These are phyloP conservation scores for Aspergillus ibericus DNA, from an alignment of 2,329 filamentous ascomycete genomes.

Conservation along the genomic window DNA sequence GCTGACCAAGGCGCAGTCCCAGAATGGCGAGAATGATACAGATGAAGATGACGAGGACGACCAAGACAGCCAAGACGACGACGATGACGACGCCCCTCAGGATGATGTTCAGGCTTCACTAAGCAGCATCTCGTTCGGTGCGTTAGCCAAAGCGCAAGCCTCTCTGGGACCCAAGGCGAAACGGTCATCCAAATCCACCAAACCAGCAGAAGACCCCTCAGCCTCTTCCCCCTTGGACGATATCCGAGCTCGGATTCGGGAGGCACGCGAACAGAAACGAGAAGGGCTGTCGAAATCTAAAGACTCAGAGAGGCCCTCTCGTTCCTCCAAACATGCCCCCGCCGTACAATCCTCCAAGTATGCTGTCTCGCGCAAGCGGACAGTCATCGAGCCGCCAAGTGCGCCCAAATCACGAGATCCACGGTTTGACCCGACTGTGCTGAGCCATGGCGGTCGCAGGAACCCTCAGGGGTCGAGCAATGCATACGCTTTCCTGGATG, in stretches of 20 bases:
- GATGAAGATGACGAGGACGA: slow-evolving; percentile 43
- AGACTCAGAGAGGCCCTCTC: slow-evolving; percentile 32
- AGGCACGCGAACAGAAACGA: slow-evolving; percentile 45
- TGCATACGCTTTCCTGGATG: slow-evolving; percentile 84
- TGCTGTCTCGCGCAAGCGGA: slow-evolving; percentile 77
- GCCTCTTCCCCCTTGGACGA: slow-evolving; percentile 37
- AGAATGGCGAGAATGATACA: slow-evolving; percentile 31
- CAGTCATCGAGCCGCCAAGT: slow-evolving; percentile 60
- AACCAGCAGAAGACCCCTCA: slow-evolving; percentile 14
- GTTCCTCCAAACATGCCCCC: slow-evolving; percentile 84
- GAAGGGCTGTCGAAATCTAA: slow-evolving; percentile 29
- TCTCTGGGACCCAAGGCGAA: slow-evolving; percentile 54
- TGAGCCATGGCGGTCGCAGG: slow-evolving; percentile 34
- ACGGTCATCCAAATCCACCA: slow-evolving; percentile 20
- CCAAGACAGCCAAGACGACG: slow-evolving; percentile 38
- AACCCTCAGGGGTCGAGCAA: slow-evolving; percentile 57
- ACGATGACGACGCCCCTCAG: slow-evolving; percentile 34
- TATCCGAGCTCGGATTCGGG: slow-evolving; percentile 41
- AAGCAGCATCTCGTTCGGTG: slow-evolving; percentile 76
- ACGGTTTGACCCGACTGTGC: slow-evolving; percentile 71
- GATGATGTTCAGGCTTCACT: slow-evolving; percentile 45
- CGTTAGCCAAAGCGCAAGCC: slow-evolving; percentile 82
- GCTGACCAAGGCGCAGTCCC: slow-evolving; percentile 3
- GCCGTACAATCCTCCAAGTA: slow-evolving; percentile 78
- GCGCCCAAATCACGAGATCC: slow-evolving; percentile 74